Base-by-base conservation (phyloP, 2,329 filamentous ascomycete genomes). In the Aspergillus sp. region DNA sequence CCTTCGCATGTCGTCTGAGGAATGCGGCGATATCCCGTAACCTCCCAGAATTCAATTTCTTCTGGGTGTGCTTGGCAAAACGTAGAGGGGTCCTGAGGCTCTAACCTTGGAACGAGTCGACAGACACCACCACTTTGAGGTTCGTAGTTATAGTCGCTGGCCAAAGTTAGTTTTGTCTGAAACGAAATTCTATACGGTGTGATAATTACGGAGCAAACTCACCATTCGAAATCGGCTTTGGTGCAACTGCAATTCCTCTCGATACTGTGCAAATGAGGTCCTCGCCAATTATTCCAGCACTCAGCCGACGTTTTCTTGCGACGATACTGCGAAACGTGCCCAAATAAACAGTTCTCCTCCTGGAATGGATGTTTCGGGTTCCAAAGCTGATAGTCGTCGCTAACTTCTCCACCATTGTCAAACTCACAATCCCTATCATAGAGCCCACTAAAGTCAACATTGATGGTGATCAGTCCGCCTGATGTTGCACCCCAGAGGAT, bases 161-260 rank as follows among this genome's bases (percentile, higher is more conserved):
- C 19, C 21, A 5, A 23, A 14, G 56, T 66, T 60, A 62, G 61
- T 37, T 44, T 49, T 44, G 45, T 58, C 31, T 11, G 27, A 31
- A n/a, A 40, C 19, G 5, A 35, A 21, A n/a, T 37, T 35, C 33
- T 37, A 37, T 37, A 37, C 7, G n/a, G 35, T n/a, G 35, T n/a
- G 35, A 47, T 47, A 33, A 53, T 46, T 7, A 6, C 24, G 17
- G 40, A 21, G 12, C 8, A 46, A 17, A 48, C 86, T 78, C 78
- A 93, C 90, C 95, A 99, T 82, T 99, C 95, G 72, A 88, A 99
- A 76, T 99, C 95, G 58, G 86, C 83, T 52, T 91, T 83, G 8
- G 86, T 90, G 77, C 95, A 99, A 58, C 84, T 82, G 80, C 95
- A 99, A 73, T 96, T 91, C 62, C 83, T 77, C 17, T 78, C 78